phyloP scores from a whole-genome alignment of 169 alveolate genomes.

The Babesia microti region DNA sequence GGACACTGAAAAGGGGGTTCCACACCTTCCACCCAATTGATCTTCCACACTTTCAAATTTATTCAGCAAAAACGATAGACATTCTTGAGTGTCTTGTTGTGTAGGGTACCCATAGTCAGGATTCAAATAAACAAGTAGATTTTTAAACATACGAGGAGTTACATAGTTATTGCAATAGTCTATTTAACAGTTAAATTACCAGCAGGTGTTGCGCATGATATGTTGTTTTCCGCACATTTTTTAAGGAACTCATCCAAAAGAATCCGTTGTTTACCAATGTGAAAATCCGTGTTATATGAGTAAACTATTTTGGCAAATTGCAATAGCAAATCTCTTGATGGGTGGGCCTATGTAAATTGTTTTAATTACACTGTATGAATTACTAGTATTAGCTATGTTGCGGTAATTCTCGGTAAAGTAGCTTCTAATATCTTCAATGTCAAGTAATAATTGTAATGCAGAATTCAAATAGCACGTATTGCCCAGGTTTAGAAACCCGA shows the following conservation, averaged over 20 bases:
- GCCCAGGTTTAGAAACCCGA: constrained; percentile 70
- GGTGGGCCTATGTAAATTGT: constrained; percentile 4
- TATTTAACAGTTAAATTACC: constrained; percentile 1
- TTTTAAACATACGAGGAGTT: constrained; percentile 28
- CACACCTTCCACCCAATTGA: constrained; percentile 9
- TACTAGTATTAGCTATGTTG: constrained; percentile 9
- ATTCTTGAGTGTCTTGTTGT: constrained; percentile 46
- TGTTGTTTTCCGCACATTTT: constrained; percentile 5
- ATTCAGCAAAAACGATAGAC: constrained; percentile 15
- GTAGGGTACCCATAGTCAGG: constrained; percentile 9
- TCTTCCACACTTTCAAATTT: constrained; percentile 5
- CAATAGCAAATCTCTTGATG: constrained; percentile 15
- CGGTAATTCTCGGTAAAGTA: constrained; percentile 13
- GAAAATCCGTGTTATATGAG: constrained; percentile 7
- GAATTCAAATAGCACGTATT: constrained; percentile 72
- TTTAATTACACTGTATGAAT: background rate
- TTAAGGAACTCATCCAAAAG: constrained; percentile 6
- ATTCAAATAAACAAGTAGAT: constrained; percentile 14
- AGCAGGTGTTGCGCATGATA: constrained; percentile 19
- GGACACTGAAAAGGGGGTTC: background rate
- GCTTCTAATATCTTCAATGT: constrained; percentile 8
- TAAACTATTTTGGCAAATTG: constrained; percentile 30
- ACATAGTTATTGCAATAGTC: constrained; percentile 12
- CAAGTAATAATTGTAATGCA: constrained; percentile 49
- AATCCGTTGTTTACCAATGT: constrained; percentile 7